Conservation (phyloP, 2,329 filamentous ascomycete species). For the Epichloe gansuensis region DNA sequence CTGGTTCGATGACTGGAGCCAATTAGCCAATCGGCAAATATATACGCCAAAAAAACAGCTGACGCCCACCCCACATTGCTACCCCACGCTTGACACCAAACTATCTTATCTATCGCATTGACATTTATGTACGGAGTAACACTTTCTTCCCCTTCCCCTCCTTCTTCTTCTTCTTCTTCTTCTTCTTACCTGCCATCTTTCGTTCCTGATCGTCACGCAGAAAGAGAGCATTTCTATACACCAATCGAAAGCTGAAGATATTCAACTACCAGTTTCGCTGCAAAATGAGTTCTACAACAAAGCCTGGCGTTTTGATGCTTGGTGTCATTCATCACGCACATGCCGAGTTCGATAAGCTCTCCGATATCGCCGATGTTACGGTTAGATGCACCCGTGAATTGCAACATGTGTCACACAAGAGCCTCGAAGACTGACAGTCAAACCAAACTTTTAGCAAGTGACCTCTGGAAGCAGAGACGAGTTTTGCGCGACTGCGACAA, state of each 20-base stretch:
- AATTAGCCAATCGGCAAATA: background rate
- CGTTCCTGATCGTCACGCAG: too few relatives aligned
- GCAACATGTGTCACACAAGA: background rate
- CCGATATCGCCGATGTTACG: constrained; percentile 8
- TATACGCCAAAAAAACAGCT: background rate
- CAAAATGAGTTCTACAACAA: background rate
- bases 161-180: background rate
- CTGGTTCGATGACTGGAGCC: background rate
- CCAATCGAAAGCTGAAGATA: too few relatives aligned
- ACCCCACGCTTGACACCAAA: background rate
- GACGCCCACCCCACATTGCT: background rate
- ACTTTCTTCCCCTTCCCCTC: background rate
- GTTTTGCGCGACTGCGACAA: constrained; percentile 36
- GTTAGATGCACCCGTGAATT: background rate
- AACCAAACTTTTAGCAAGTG: constrained; percentile 6
- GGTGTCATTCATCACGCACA: constrained; percentile 10
- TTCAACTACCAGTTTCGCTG: too few relatives aligned
- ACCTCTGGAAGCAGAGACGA: constrained; percentile 8
- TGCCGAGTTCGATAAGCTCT: constrained; percentile 10
- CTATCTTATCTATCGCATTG: background rate
- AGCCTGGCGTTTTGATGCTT: constrained; percentile 11
- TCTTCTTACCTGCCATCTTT: background rate
- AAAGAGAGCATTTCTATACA: too few relatives aligned
- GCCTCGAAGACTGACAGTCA: background rate
- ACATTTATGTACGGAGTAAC: too few relatives aligned